Evolutionary conservation across 1,139 yeast genomes (phyloP).

Genomic region (Pneumocystis oryctolagi): DNA sequence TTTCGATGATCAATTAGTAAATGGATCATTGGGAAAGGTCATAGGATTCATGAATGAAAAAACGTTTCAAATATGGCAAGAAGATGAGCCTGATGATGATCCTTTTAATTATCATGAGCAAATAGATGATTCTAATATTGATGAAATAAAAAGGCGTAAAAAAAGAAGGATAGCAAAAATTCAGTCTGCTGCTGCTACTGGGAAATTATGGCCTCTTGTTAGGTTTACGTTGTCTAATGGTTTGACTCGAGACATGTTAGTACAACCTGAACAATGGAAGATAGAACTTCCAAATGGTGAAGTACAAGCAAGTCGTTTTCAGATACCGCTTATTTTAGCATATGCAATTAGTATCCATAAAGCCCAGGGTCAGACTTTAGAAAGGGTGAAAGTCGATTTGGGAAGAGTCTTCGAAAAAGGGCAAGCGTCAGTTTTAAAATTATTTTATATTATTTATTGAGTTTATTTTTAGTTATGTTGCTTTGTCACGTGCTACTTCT

Average conservation of each 20-base stretch:
- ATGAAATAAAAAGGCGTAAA: slow-evolving; percentile 5
- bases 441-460: slow-evolving; percentile 77
- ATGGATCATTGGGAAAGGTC: slow-evolving; percentile 83
- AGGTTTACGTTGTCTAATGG: slow-evolving; percentile 59
- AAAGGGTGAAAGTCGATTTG: slow-evolving; percentile 68
- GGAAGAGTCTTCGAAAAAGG: slow-evolving; percentile 64
- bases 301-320: slow-evolving; percentile 42
- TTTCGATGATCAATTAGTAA: slow-evolving; percentile 71
- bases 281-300: slow-evolving; percentile 45
- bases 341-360: slow-evolving; percentile 95
- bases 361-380: slow-evolving; percentile 89
- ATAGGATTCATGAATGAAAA: slow-evolving; percentile 55
- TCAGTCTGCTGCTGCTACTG: slow-evolving; percentile 5
- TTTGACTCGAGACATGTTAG: slow-evolving; percentile 52
- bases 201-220: slow-evolving; percentile 47
- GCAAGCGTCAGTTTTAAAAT: slow-evolving; percentile 47
- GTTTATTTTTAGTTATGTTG: slow-evolving; percentile 32
- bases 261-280: slow-evolving; percentile 61
- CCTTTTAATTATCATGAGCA: slow-evolving; percentile 10
- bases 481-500: slow-evolving; percentile 74
- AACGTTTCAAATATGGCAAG: slow-evolving; percentile 26
- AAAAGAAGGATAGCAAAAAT: slow-evolving; percentile 6
- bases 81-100: slow-evolving; percentile 12
- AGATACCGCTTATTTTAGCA: slow-evolving; percentile 73
- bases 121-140: slow-evolving; percentile 7